Evolutionary conservation across 805 yeast genomes (phyloP).

Genomic region (Pichia cephalocereana): DNA sequence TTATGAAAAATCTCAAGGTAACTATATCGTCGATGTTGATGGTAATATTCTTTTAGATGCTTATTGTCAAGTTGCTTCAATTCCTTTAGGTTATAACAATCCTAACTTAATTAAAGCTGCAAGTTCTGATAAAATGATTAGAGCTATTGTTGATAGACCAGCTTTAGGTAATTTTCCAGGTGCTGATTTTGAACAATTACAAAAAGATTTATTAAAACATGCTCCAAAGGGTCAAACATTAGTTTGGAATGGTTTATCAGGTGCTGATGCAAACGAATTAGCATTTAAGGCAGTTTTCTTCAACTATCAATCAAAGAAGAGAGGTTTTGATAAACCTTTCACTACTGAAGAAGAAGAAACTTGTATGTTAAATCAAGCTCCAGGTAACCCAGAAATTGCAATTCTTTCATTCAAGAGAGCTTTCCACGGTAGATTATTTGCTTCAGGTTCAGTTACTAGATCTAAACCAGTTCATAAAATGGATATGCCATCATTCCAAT

Average conservation of each 20-base stretch:
- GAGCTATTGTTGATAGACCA: slow-evolving; percentile 74
- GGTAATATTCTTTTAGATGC: slow-evolving; percentile 69
- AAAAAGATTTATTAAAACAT: slow-evolving; percentile 53
- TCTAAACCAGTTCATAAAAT: slow-evolving; percentile 93
- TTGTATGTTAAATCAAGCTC: slow-evolving; percentile 73
- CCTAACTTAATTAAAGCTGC: slow-evolving; percentile 67
- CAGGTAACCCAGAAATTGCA: slow-evolving; percentile 84
- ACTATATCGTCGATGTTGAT: slow-evolving; percentile 73
- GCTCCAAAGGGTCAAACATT: slow-evolving; percentile 74
- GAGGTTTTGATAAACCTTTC: slow-evolving; percentile 56
- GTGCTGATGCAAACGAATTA: slow-evolving; percentile 83
- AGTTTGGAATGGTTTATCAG: slow-evolving; percentile 75
- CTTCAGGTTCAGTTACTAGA: slow-evolving; percentile 83
- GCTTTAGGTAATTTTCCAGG: slow-evolving; percentile 81
- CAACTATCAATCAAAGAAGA: slow-evolving; percentile 60
- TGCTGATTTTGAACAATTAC: slow-evolving; percentile 40
- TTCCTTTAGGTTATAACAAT: slow-evolving; percentile 79
- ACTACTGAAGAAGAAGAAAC: slow-evolving; percentile 59
- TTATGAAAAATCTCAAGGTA: slow-evolving; percentile 66
- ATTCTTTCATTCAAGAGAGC: slow-evolving; percentile 80
- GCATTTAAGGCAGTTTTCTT: slow-evolving; percentile 86
- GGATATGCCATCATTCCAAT: slow-evolving; percentile 85
- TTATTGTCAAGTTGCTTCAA: slow-evolving; percentile 79
- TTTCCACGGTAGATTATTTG: slow-evolving; percentile 94
- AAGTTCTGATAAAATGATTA: slow-evolving; percentile 56